Conservation (phyloP, 1,284 basidiomycete genomes). For the Irpex sp. region DNA sequence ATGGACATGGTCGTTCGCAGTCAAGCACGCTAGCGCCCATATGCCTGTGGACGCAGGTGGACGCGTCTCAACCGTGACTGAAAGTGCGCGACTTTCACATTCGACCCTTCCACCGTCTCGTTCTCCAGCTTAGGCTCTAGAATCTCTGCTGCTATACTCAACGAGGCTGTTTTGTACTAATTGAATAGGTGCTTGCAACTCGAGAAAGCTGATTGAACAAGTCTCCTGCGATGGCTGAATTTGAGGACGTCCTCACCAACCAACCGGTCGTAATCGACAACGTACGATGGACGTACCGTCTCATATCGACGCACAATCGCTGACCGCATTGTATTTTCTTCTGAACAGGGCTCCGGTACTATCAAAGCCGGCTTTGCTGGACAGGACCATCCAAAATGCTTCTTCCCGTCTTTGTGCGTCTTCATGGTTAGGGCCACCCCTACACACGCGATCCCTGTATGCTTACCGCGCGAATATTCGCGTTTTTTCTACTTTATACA, state of each 20-base stretch:
- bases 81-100: too few relatives aligned
- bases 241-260: constrained; percentile 88
- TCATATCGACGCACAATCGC: neutral
- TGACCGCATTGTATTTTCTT: neutral
- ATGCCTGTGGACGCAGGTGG: neutral
- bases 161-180: too few relatives aligned
- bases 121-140: neutral
- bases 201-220: neutral
- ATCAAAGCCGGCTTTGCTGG: constrained; percentile 98
- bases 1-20: constrained; percentile 9
- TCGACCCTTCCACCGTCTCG: neutral
- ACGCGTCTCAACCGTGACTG: neutral
- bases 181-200: too few relatives aligned
- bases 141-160: neutral
- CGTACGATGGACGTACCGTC: constrained; percentile 44
- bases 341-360: constrained; percentile 83
- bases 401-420: constrained; percentile 96
- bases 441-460: constrained; percentile 22
- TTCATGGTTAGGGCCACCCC: constrained; percentile 33
- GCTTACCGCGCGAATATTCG: constrained; percentile 15
- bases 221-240: constrained; percentile 55
- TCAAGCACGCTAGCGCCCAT: neutral
- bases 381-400: constrained; percentile 96
- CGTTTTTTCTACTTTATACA: neutral
- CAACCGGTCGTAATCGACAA: constrained; percentile 97